These are phyloP conservation scores for Glutinoglossum americanum DNA, from an alignment of 495 filamentous ascomycete species.

Conservation along the genomic window DNA sequence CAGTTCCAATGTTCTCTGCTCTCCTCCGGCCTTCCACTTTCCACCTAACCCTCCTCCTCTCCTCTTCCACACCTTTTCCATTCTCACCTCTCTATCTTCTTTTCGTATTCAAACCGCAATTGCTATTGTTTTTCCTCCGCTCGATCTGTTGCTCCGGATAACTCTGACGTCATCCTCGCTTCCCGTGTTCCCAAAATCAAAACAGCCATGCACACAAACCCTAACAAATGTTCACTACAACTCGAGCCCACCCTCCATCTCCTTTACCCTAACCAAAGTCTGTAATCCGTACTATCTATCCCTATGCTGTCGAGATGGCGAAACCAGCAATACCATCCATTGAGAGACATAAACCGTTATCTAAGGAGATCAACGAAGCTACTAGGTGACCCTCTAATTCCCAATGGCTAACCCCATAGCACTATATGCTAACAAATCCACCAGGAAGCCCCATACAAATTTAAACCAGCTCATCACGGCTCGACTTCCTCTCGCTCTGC, in stretches of 20 bases:
- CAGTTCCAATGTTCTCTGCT: no score
- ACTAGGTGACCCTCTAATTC: neutral
- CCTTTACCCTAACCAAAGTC: neutral
- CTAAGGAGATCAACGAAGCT: conserved; percentile 1
- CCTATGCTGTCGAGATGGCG: neutral
- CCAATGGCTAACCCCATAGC: no score
- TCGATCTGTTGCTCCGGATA: neutral
- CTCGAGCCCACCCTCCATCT: neutral
- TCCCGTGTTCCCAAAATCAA: no score
- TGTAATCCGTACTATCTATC: neutral
- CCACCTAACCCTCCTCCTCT: no score
- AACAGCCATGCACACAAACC: no score
- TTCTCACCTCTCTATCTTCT: no score
- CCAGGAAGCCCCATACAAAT: conserved; percentile 15
- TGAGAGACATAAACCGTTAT: neutral
- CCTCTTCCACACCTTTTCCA: no score
- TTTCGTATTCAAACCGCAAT: neutral
- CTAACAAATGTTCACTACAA: no score
- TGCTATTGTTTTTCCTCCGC: neutral
- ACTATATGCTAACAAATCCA: neutral
- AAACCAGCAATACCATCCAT: neutral
- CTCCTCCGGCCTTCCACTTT: no score
- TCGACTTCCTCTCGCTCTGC: conserved; percentile 24
- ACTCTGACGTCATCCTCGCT: neutral
- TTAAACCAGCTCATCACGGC: conserved; percentile 26